Evolutionary conservation across 2,329 filamentous ascomycete genomes (phyloP).

Genomic region (Neocucurbitaria cava): DNA sequence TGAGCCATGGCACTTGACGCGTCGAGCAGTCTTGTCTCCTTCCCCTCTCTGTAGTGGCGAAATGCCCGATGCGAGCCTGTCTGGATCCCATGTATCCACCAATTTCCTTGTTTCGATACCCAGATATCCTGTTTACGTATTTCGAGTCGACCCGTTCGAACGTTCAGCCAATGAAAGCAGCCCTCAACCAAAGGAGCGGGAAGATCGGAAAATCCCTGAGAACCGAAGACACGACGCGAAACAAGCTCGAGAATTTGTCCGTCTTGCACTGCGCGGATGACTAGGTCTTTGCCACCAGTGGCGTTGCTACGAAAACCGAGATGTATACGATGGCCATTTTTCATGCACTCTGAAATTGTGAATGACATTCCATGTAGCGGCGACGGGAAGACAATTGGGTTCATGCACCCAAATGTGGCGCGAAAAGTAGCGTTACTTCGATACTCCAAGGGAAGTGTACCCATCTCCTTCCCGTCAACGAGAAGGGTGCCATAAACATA

Average conservation of each 20-base stretch:
- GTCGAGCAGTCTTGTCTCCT: constrained; percentile 55
- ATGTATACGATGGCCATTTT: constrained; percentile 58
- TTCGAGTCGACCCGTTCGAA: constrained; percentile 57
- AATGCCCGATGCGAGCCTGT: constrained; percentile 10
- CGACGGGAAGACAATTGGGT: constrained; percentile 62
- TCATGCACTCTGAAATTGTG: constrained; percentile 39
- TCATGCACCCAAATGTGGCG: constrained; percentile 62
- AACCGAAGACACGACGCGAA: constrained; percentile 33
- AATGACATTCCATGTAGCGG: constrained; percentile 60
- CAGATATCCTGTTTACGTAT: constrained; percentile 58
- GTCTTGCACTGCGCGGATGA: constrained; percentile 53
- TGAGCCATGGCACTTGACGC: constrained; percentile 54
- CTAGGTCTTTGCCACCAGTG: constrained; percentile 25
- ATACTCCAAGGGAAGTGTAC: constrained; percentile 62
- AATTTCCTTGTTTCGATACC: constrained; percentile 48
- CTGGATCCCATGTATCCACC: constrained; percentile 47
- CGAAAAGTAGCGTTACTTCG: constrained; percentile 49
- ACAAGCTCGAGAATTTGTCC: constrained; percentile 47
- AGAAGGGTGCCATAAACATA: constrained; percentile 58
- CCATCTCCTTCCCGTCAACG: constrained; percentile 57
- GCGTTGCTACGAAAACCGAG: constrained; percentile 56
- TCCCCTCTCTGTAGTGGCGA: constrained; percentile 25
- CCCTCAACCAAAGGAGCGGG: constrained; percentile 59
- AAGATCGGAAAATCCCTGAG: constrained; percentile 52
- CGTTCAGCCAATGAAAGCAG: constrained; percentile 68